These are phyloP conservation scores for Hypoxylon lenormandii DNA, from an alignment of 495 filamentous ascomycete genomes.

Conservation along the genomic window DNA sequence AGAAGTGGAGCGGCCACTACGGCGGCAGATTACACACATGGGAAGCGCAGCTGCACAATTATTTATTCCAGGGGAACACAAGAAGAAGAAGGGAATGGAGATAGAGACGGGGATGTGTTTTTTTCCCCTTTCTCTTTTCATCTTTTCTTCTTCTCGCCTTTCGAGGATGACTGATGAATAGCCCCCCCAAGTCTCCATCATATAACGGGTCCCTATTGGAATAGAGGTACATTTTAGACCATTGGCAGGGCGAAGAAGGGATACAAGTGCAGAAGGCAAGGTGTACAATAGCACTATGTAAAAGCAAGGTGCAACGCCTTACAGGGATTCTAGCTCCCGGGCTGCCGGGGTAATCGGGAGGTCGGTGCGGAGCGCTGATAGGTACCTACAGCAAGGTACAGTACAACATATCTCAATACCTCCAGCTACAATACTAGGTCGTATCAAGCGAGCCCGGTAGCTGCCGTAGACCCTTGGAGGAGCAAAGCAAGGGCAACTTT, in stretches of 20 bases:
- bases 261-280: slow-evolving; percentile 21
- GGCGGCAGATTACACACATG: slow-evolving; percentile 47
- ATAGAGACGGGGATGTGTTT: neutral
- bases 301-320: slow-evolving; percentile 47
- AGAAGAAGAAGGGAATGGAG: slow-evolving; percentile 1
- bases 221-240: no score
- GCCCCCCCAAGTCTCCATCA: no score
- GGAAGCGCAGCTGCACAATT: slow-evolving; percentile 34
- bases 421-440: neutral
- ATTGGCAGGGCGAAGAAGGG: slow-evolving; percentile 21
- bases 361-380: slow-evolving; percentile 45
- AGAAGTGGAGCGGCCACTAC: slow-evolving; percentile 39
- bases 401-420: slow-evolving; percentile 5
- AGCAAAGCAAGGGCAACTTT: slow-evolving; percentile 2
- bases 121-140: no score
- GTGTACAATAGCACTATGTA: no score
- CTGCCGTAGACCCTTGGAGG: no score
- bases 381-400: neutral
- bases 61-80: slow-evolving; percentile 28
- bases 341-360: slow-evolving; percentile 47
- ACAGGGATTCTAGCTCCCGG: slow-evolving; percentile 47
- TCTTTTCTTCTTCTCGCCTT: no score
- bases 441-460: neutral
- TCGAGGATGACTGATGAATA: slow-evolving; percentile 30
- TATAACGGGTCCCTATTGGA: neutral